Percentiles rank a stretch among this genome's conserved stretches.
phyloP scores from a whole-genome alignment of 164 flowering plant species.

The Kalanchoe fedtschenkoi region DNA sequence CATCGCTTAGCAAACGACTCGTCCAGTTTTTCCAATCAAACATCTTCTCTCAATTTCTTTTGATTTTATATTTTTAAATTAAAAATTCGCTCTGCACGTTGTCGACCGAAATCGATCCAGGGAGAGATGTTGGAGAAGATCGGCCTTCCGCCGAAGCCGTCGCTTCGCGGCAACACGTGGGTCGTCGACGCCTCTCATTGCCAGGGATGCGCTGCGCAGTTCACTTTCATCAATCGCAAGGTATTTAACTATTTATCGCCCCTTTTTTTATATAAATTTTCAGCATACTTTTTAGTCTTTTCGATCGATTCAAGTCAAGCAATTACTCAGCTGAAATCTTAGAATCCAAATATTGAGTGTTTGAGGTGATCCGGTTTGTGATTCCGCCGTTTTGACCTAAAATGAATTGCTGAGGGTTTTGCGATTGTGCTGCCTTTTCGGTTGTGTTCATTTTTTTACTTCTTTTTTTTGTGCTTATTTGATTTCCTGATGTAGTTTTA shows the following conservation, averaged over 20 bases:
- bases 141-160: constrained; percentile 85
- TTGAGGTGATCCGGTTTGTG: neutral
- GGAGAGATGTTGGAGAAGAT: constrained; percentile 86
- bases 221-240: constrained; percentile 96
- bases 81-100: neutral
- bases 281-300: neutral
- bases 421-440: too few relatives aligned
- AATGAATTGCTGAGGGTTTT: neutral
- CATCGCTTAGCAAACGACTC: too few relatives aligned
- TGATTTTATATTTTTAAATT: neutral
- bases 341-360: neutral
- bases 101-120: neutral
- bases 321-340: neutral
- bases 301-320: neutral
- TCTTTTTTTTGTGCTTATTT: too few relatives aligned
- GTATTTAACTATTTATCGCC: constrained; percentile 30
- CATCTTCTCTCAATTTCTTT: neutral
- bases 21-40: neutral
- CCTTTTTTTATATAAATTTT: neutral
- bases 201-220: constrained; percentile 92
- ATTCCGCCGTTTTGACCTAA: neutral
- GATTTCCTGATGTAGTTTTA: too few relatives aligned
- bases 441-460: too few relatives aligned
- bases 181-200: constrained; percentile 91
- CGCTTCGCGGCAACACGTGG: constrained; percentile 74